phyloP scores from a whole-genome alignment of 2,329 filamentous ascomycete genomes.

The Pseudofabraea citricarpa region DNA sequence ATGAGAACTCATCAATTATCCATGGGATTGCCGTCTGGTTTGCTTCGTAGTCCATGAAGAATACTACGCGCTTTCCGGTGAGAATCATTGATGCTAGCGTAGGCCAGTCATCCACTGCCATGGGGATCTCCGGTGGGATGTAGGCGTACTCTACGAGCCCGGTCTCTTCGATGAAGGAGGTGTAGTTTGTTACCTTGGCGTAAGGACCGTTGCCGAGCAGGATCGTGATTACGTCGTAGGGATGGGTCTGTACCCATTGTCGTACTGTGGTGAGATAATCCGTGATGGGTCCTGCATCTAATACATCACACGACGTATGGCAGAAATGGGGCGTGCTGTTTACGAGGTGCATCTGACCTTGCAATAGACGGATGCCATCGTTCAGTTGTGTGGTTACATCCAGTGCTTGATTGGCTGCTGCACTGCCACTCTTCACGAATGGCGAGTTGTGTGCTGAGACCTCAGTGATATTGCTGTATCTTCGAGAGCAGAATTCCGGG shows the following conservation, averaged over 20 bases:
- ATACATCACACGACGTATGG: slow-evolving; percentile 76
- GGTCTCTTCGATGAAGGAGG: slow-evolving; percentile 61
- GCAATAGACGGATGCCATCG: slow-evolving; percentile 65
- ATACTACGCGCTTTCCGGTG: slow-evolving; percentile 62
- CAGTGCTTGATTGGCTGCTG: slow-evolving; percentile 70
- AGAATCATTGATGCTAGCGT: slow-evolving; percentile 75
- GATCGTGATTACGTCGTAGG: slow-evolving; percentile 84
- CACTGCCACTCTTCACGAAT: slow-evolving; percentile 65
- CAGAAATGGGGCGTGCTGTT: slow-evolving; percentile 69
- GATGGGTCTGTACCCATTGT: slow-evolving; percentile 69
- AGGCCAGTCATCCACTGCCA: slow-evolving; percentile 75
- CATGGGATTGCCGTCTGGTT: slow-evolving; percentile 76
- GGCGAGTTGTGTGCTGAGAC: slow-evolving; percentile 79
- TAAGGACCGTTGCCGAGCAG: slow-evolving; percentile 81
- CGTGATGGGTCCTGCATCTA: slow-evolving; percentile 75
- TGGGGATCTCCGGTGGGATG: slow-evolving; percentile 63
- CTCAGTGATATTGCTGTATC: slow-evolving; percentile 77
- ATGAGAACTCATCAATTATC: slow-evolving; percentile 80
- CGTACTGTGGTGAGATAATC: slow-evolving; percentile 66
- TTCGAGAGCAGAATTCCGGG: slow-evolving; percentile 69
- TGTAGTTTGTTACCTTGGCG: slow-evolving; percentile 58
- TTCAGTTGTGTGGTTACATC: slow-evolving; percentile 67
- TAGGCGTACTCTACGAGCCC: slow-evolving; percentile 73
- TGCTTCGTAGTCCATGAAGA: slow-evolving; percentile 79
- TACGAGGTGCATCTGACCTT: slow-evolving; percentile 59